These are phyloP conservation scores for Neofusicoccum umdonicola DNA, from an alignment of 2,329 filamentous ascomycete species.

Conservation along the genomic window DNA sequence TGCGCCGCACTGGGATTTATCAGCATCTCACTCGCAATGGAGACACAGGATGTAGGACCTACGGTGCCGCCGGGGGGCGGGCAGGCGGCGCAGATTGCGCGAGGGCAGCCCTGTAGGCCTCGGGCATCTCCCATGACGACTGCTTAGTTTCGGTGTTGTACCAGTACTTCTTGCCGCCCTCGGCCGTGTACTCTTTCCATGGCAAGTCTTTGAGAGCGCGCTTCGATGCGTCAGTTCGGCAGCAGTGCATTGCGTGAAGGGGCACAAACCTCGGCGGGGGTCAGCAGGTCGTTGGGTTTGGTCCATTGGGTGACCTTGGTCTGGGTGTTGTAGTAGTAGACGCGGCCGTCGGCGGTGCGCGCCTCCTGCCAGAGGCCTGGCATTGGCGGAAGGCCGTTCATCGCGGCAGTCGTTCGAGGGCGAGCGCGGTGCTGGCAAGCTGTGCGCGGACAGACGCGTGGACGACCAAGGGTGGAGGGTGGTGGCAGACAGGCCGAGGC, in stretches of 20 bases:
- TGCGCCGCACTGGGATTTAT: slow-evolving; percentile 41
- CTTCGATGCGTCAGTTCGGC: slow-evolving; percentile 45
- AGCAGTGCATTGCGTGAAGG: slow-evolving; percentile 17
- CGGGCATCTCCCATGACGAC: slow-evolving; percentile 94
- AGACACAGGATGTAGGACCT: slow-evolving; percentile 36
- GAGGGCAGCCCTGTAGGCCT: slow-evolving; percentile 72
- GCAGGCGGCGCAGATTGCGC: slow-evolving; percentile 53
- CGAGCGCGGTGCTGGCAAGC: background rate
- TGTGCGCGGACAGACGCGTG: background rate
- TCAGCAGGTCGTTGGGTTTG: slow-evolving; percentile 89
- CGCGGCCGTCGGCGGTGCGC: slow-evolving; percentile 74
- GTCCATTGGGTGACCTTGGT: slow-evolving; percentile 92
- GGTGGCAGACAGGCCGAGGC: background rate
- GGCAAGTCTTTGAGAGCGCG: slow-evolving; percentile 77
- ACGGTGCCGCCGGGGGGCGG: slow-evolving; percentile 45
- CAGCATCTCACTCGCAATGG: background rate
- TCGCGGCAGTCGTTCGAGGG: slow-evolving; percentile 35
- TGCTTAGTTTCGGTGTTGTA: slow-evolving; percentile 88
- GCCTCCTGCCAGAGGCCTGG: slow-evolving; percentile 74
- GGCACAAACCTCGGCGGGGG: slow-evolving; percentile 66
- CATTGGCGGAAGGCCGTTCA: slow-evolving; percentile 58
- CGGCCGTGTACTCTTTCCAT: slow-evolving; percentile 89
- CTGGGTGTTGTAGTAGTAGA: slow-evolving; percentile 85
- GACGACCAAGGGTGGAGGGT: background rate
- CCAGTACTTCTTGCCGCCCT: slow-evolving; percentile 88